Evolutionary conservation across 805 yeast species (phyloP).

Genomic region (Lipomyces spencermartinsiae): DNA sequence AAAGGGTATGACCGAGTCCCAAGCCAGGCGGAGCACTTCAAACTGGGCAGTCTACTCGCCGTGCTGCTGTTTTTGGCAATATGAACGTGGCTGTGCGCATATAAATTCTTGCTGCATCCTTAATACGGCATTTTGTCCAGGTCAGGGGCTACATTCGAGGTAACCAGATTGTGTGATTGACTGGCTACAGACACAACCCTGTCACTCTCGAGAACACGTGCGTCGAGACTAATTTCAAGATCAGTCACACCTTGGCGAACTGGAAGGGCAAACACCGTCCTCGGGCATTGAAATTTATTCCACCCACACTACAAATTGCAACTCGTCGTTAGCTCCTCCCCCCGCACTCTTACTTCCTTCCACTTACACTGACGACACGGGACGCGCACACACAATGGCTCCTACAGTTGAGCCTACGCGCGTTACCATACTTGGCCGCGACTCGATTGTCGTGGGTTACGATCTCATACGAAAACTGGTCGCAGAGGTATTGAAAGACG

Average conservation of each 20-base stretch:
- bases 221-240: not conserved
- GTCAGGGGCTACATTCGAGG: not conserved
- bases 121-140: not conserved
- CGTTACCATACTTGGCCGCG: slow-evolving; percentile 71
- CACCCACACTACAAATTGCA: not conserved
- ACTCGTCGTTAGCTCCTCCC: not conserved
- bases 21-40: not conserved
- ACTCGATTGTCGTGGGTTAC: slow-evolving; percentile 89
- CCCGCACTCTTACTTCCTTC: not conserved
- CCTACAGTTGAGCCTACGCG: slow-evolving; percentile 13
- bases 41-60: not conserved
- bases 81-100: not conserved
- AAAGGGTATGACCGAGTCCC: not conserved
- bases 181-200: not conserved
- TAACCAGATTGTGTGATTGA: not conserved
- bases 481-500: slow-evolving; percentile 61
- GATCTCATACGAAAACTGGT: slow-evolving; percentile 77
- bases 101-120: not conserved
- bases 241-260: not conserved
- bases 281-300: not conserved
- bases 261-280: no score
- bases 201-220: slow-evolving; percentile 1
- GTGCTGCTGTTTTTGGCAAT: not conserved
- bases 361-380: not conserved
- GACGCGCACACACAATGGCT: slow-evolving; percentile 5